Evolutionary conservation across 2,329 filamentous ascomycete species (phyloP), one percentile per base, ranked within the genome.

Genomic region (Coniochaeta ligniaria): DNA sequence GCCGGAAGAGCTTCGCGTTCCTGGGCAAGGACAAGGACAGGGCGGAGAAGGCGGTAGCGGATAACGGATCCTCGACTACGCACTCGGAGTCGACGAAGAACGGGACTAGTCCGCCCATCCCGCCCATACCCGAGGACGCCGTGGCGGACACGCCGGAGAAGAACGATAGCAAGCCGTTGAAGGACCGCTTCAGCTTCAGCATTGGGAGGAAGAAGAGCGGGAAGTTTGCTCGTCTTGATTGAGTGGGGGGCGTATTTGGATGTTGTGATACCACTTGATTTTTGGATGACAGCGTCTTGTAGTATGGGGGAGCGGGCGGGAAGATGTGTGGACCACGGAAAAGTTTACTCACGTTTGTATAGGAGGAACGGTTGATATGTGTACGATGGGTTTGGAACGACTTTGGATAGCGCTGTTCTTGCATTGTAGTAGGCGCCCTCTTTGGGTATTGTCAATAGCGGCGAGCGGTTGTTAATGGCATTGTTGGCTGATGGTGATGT

Each of bases 1-100:
- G 90, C 57, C 85, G 88, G 64, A 91, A 89, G 73, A 89, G 90
- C 66, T 87, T 91, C 68, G 83, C 82, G 35, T 89, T 90, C 69
- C 75, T 88, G 41, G 78, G 80, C 66, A 85, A 83, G 54, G 54
- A 38, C 52, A 35, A 55, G 26, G 31, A 55, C 20, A 47, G 9
- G 43, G 43, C 47, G 6, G 47, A 14, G 26, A 28, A 26, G 22
- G 47, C 24, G 6, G 14, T 28, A 24, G 24, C 47, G 20, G 67
- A 68, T 54, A 63, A 56, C 58, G 60, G 61, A 24, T 45, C 24
- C 16, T 28, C 47, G 26, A 52, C 47, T 6, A 41, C 60, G 26
- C 66, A 28, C 6, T 52, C 47, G 47, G 47, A 52, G 43, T 26
- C 43, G 22, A 52, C 26, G 22, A 52, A n/a, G 36, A 74, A 66